These are phyloP conservation scores for Arabidopsis lyrata DNA, from an alignment of 441 rosid species.

Conservation along the genomic window DNA sequence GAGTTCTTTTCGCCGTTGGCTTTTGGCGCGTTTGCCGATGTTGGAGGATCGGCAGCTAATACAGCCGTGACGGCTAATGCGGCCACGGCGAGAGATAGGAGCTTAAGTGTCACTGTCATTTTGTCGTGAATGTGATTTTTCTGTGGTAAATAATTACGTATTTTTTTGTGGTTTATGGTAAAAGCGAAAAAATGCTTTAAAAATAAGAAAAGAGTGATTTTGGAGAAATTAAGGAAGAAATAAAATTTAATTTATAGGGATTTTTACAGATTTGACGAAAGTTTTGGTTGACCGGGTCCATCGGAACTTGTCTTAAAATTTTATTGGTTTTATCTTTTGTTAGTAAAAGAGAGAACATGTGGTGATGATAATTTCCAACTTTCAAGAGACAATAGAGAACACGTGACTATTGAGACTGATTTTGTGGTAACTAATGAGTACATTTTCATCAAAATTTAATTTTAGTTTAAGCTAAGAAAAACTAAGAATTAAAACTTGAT, in stretches of 20 bases:
- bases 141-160: slow-evolving; percentile 16
- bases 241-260: slow-evolving; percentile 22
- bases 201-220: slow-evolving; percentile 16
- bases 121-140: background rate
- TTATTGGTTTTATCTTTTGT: slow-evolving; percentile 39
- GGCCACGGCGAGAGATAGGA: slow-evolving; percentile 28
- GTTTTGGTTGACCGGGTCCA: slow-evolving; percentile 40
- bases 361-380: slow-evolving; percentile 33
- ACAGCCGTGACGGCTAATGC: slow-evolving; percentile 34
- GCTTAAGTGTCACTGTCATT: slow-evolving; percentile 29
- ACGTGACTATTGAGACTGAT: slow-evolving; percentile 17
- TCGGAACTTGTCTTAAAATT: slow-evolving; percentile 38
- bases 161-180: background rate
- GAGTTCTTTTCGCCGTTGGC: slow-evolving; percentile 7
- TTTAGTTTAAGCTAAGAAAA: too few relatives aligned
- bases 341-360: slow-evolving; percentile 43
- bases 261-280: slow-evolving; percentile 1
- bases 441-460: background rate
- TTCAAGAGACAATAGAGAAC: slow-evolving; percentile 21
- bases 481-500: background rate
- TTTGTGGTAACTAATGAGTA: slow-evolving; percentile 5
- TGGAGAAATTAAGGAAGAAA: slow-evolving; percentile 18
- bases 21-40: slow-evolving; percentile 27
- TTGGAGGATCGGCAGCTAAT: slow-evolving; percentile 41
- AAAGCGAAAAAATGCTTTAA: background rate